These are phyloP conservation scores for Chalciporus sp. DNA, from an alignment of 1,284 basidiomycete species.

Conservation along the genomic window DNA sequence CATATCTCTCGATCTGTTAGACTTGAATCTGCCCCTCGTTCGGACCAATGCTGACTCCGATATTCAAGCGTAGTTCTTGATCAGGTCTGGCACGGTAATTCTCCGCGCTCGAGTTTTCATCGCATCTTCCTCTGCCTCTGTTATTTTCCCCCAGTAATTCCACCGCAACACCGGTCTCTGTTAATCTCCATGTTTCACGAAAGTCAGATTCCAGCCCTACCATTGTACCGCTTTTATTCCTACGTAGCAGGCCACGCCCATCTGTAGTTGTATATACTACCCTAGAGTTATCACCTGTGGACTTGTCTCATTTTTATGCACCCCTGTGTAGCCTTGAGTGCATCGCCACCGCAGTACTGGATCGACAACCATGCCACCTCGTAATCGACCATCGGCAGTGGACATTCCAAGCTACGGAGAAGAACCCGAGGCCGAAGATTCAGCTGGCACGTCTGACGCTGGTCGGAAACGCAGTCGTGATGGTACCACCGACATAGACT, in stretches of 20 bases:
- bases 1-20: constrained; percentile 19
- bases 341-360: not conserved
- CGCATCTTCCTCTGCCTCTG: constrained; percentile 4
- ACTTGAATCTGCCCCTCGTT: not conserved
- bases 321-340: no score
- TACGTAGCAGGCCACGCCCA: constrained; percentile 8
- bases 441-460: constrained; percentile 28
- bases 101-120: constrained; percentile 8
- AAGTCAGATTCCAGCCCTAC: constrained; percentile 9
- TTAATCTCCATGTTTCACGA: constrained; percentile 12
- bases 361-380: constrained; percentile 18
- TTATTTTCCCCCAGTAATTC: constrained; percentile 17
- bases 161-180: constrained; percentile 11
- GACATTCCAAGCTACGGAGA: constrained; percentile 31
- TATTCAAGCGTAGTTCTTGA: constrained; percentile 10
- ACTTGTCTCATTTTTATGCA: constrained; percentile 15
- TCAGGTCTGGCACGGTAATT: constrained; percentile 19
- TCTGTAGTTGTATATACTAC: constrained; percentile 16
- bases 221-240: constrained; percentile 12
- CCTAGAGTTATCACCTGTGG: constrained; percentile 15
- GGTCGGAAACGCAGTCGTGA: constrained; percentile 31
- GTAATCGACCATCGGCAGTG: constrained; percentile 36
- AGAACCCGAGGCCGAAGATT: constrained; percentile 30
- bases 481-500: constrained; percentile 10
- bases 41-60: constrained; percentile 6